phyloP scores from a whole-genome alignment of 176 grass and related monocot genomes.

The Areca catechu region DNA sequence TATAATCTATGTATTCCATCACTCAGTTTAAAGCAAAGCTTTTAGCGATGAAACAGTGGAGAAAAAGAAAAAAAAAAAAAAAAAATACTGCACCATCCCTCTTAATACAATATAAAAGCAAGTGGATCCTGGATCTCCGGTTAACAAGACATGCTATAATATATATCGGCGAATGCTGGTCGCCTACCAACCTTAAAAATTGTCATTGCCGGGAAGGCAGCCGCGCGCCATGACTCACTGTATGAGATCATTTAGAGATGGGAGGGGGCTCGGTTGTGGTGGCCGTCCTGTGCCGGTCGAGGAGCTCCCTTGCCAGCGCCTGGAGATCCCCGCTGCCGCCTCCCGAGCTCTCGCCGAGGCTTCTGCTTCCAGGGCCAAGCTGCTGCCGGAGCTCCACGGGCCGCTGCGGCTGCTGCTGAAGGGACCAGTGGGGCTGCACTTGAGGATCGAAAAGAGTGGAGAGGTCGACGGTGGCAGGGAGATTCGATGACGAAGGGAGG shows the following conservation, averaged over 20 bases:
- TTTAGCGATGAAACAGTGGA: no score
- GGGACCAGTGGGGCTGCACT: constrained; percentile 28
- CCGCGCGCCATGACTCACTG: no score
- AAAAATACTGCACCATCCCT: no score
- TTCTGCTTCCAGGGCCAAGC: background rate
- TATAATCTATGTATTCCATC: no score
- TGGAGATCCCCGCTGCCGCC: constrained; percentile 62
- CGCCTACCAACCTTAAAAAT: no score
- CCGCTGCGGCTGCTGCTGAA: constrained; percentile 29
- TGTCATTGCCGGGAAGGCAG: no score
- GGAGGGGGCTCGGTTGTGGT: constrained; percentile 44
- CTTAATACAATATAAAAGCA: no score
- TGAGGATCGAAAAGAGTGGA: constrained; percentile 23
- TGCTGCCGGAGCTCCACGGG: constrained; percentile 25
- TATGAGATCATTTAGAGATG: background rate
- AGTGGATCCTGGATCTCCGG: no score
- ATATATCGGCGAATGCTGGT: no score
- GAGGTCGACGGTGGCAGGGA: constrained; percentile 30
- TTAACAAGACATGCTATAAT: no score
- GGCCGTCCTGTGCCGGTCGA: constrained; percentile 54
- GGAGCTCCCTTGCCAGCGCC: constrained; percentile 75
- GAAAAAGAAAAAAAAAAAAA: no score
- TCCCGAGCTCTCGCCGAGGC: constrained; percentile 20
- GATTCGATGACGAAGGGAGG: constrained; percentile 50
- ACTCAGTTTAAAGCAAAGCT: no score